Evolutionary conservation across 2,329 filamentous ascomycete genomes (phyloP).

Genomic region (Raffaelea ambrosiae): DNA sequence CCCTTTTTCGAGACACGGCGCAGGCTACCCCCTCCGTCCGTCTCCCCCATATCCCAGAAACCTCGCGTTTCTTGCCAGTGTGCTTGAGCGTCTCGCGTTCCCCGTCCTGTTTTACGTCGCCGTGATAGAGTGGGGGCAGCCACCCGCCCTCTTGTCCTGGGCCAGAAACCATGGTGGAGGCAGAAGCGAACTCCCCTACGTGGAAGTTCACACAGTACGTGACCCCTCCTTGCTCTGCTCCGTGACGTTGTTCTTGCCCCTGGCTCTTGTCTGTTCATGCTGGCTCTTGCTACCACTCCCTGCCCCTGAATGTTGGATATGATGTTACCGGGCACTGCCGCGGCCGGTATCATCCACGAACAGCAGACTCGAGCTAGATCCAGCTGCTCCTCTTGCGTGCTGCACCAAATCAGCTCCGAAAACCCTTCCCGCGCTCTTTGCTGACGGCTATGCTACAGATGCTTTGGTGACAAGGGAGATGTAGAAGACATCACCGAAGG

Average conservation of each 20-base stretch:
- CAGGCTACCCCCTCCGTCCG: too few relatives aligned
- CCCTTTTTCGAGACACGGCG: neutral
- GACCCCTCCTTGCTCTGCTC: constrained; percentile 7
- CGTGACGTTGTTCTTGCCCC: neutral
- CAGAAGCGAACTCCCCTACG: constrained; percentile 86
- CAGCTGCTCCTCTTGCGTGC: too few relatives aligned
- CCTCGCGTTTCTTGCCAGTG: neutral
- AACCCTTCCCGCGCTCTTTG: too few relatives aligned
- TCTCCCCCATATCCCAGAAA: too few relatives aligned
- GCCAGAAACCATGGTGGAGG: constrained; percentile 78
- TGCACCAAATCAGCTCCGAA: neutral
- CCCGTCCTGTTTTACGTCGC: too few relatives aligned
- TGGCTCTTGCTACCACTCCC: neutral
- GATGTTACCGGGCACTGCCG: too few relatives aligned
- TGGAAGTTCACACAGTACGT: constrained; percentile 99
- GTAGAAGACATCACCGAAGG: constrained; percentile 98
- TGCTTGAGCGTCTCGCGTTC: neutral
- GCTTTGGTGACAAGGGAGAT: constrained; percentile 99
- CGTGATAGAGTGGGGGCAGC: constrained; percentile 3
- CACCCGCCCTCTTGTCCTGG: constrained; percentile 4
- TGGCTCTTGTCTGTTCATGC: neutral
- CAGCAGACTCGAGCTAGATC: too few relatives aligned
- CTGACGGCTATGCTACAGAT: constrained; percentile 45
- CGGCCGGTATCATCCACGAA: too few relatives aligned
- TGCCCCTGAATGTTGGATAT: too few relatives aligned